phyloP scores from a whole-genome alignment of 1,139 yeast species.

The Saccharomycopsis hybrid region DNA sequence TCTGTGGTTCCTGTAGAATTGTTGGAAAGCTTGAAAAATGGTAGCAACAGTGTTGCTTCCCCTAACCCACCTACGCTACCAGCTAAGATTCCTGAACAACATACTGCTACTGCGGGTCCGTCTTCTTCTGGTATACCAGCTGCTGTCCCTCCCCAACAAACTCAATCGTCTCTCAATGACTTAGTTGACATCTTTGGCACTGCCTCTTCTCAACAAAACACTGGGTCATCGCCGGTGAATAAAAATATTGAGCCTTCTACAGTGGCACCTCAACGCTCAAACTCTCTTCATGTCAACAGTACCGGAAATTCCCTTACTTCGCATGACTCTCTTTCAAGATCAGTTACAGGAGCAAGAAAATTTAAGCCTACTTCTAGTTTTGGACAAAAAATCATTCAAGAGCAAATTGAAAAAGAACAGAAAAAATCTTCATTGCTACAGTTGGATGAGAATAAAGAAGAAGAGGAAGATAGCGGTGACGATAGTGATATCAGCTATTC shows the following conservation, averaged over 20 bases:
- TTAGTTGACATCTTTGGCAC: slow-evolving; percentile 53
- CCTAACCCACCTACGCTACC: slow-evolving; percentile 22
- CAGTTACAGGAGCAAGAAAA: slow-evolving; percentile 23
- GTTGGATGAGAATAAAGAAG: slow-evolving; percentile 25
- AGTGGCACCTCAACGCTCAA: slow-evolving; percentile 29
- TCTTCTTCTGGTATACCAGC: background rate
- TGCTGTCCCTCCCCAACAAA: slow-evolving; percentile 23
- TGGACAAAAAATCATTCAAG: slow-evolving; percentile 48
- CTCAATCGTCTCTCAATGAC: slow-evolving; percentile 51
- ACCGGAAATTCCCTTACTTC: slow-evolving; percentile 9
- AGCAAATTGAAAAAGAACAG: slow-evolving; percentile 28
- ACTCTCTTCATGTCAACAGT: background rate
- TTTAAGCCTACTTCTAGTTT: slow-evolving; percentile 50
- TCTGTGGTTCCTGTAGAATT: slow-evolving; percentile 48
- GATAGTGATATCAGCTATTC: slow-evolving; percentile 14
- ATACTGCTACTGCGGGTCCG: slow-evolving; percentile 20
- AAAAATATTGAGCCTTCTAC: slow-evolving; percentile 23
- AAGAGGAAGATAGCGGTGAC: slow-evolving; percentile 26
- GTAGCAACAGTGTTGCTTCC: slow-evolving; percentile 10
- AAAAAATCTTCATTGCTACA: slow-evolving; percentile 20
- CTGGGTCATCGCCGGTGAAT: slow-evolving; percentile 29
- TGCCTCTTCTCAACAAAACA: slow-evolving; percentile 28
- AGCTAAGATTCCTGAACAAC: slow-evolving; percentile 19
- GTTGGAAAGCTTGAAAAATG: slow-evolving; percentile 31
- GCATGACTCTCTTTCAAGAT: slow-evolving; percentile 32